These are phyloP conservation scores for Tolypocladium album DNA, from an alignment of 2,329 filamentous ascomycete species.

Conservation along the genomic window DNA sequence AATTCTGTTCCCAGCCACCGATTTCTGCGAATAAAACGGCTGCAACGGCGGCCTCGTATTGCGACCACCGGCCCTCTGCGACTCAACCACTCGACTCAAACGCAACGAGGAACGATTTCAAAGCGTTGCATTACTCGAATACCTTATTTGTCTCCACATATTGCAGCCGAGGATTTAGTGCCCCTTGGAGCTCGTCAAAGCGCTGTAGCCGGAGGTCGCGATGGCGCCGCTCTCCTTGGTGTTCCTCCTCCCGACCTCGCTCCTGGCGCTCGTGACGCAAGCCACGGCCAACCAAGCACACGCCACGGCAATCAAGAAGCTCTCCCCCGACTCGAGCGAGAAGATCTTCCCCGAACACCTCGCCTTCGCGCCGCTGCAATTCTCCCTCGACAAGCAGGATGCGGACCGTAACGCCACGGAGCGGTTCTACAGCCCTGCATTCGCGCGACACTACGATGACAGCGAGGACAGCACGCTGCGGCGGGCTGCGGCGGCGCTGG, in stretches of 20 bases:
- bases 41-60: not conserved
- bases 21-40: not conserved
- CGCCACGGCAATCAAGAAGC: conserved; percentile 60
- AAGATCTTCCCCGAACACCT: conserved; percentile 65
- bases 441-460: conserved; percentile 33
- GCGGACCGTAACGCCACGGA: conserved; percentile 8
- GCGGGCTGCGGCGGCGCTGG: conserved; percentile 34
- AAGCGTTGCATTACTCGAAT: not conserved
- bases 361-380: conserved; percentile 28
- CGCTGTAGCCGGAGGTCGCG: not conserved
- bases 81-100: not conserved
- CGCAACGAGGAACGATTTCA: not conserved
- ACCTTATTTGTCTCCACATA: too few relatives aligned
- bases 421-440: conserved; percentile 35
- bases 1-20: not conserved
- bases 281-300: conserved; percentile 20
- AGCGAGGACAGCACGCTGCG: conserved; percentile 20
- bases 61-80: too few relatives aligned
- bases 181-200: too few relatives aligned
- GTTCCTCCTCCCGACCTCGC: conserved; percentile 2
- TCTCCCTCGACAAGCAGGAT: conserved; percentile 17
- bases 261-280: conserved; percentile 17
- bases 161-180: too few relatives aligned
- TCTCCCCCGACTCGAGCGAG: conserved; percentile 57
- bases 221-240: conserved; percentile 1